Evolutionary conservation across 352 stramenopile genomes (phyloP).

Genomic region (Thalassiosira delicatula): DNA sequence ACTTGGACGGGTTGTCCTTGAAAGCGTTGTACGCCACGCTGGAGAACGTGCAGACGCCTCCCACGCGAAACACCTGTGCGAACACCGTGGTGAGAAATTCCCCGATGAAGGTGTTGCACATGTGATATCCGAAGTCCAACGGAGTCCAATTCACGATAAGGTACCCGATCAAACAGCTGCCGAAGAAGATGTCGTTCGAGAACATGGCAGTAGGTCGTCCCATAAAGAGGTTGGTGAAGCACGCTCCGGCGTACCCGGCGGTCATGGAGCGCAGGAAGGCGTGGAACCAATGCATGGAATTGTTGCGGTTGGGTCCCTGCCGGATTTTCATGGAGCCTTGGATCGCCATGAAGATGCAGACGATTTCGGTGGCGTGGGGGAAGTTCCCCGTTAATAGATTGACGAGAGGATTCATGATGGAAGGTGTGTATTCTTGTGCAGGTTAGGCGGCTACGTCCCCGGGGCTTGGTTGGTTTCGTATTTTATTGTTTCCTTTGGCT

Average conservation of each 20-base stretch:
- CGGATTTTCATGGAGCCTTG: slow-evolving; percentile 69
- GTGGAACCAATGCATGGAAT: slow-evolving; percentile 79
- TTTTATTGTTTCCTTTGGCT: no score
- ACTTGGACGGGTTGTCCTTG: slow-evolving; percentile 64
- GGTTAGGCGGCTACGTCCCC: no score
- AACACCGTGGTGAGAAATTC: slow-evolving; percentile 60
- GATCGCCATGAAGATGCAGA: slow-evolving; percentile 49
- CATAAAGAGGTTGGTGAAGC: slow-evolving; percentile 80
- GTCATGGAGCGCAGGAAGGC: slow-evolving; percentile 72
- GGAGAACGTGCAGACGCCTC: slow-evolving; percentile 68
- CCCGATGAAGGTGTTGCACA: slow-evolving; percentile 62
- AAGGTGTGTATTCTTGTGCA: background rate
- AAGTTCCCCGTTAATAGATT: slow-evolving; percentile 42
- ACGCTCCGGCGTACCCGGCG: slow-evolving; percentile 69
- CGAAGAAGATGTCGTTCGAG: slow-evolving; percentile 74
- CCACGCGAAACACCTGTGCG: slow-evolving; percentile 74
- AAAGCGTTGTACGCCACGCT: slow-evolving; percentile 64
- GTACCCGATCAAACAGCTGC: slow-evolving; percentile 71
- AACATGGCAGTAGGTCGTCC: slow-evolving; percentile 79
- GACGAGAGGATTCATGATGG: slow-evolving; percentile 47
- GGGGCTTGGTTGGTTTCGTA: no score
- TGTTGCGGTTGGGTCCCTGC: slow-evolving; percentile 73
- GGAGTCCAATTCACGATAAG: slow-evolving; percentile 73
- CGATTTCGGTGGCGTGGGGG: slow-evolving; percentile 41
- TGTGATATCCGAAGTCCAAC: slow-evolving; percentile 69